Evolutionary conservation across 768 basidiomycete genomes (phyloP).

Genomic region (Cubamyces lactineus): DNA sequence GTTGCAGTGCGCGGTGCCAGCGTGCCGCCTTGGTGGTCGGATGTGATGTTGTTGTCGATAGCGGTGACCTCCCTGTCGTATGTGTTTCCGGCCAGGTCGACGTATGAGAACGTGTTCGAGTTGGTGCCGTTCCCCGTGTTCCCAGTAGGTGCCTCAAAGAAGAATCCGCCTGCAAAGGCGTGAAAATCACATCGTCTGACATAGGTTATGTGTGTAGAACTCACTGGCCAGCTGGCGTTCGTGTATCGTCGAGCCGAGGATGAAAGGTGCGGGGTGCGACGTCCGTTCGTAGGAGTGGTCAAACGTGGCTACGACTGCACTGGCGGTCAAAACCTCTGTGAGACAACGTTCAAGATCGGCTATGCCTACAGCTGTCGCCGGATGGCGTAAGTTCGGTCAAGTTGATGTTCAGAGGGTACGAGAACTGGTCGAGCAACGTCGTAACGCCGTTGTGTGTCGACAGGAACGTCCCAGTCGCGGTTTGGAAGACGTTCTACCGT

Average conservation of each 20-base stretch:
- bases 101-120: slow-evolving; percentile 67
- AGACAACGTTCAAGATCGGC: background rate
- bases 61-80: slow-evolving; percentile 64
- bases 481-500: slow-evolving; percentile 53
- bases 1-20: slow-evolving; percentile 35
- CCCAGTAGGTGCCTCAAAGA: slow-evolving; percentile 46
- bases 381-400: slow-evolving; percentile 38
- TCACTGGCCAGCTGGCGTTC: slow-evolving; percentile 63
- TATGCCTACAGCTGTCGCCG: slow-evolving; percentile 37
- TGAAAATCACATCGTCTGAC: background rate
- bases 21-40: slow-evolving; percentile 59
- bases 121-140: slow-evolving; percentile 71
- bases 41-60: slow-evolving; percentile 60
- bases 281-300: slow-evolving; percentile 73
- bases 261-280: slow-evolving; percentile 60
- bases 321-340: background rate
- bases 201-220: slow-evolving; percentile 24
- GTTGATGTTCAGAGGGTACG: slow-evolving; percentile 55
- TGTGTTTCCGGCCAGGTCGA: slow-evolving; percentile 62
- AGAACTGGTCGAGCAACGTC: slow-evolving; percentile 52
- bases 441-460: slow-evolving; percentile 54
- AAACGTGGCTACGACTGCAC: slow-evolving; percentile 52
- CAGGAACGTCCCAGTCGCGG: slow-evolving; percentile 47
- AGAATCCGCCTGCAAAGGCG: slow-evolving; percentile 50
- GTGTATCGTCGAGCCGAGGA: slow-evolving; percentile 57